Base-by-base conservation (phyloP, 345 rosid genomes). In the Clausena lansium region DNA sequence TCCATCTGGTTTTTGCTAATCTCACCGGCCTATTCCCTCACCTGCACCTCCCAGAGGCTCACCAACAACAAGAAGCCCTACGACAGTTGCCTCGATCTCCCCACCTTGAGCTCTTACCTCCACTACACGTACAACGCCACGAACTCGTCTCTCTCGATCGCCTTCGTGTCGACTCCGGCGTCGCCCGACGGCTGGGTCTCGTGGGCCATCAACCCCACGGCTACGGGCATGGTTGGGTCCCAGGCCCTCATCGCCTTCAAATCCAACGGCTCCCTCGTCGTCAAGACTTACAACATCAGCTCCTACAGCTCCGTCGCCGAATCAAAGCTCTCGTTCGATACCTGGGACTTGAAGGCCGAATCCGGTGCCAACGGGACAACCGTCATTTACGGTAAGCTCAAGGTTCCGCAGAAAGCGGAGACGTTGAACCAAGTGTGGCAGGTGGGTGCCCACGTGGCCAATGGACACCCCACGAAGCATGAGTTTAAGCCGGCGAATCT, bases 361-460 rank as follows among this genome's bases (percentile, higher is more conserved):
- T 61, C 83, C 4, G 83, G 33, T 25, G 47, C 36, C 17, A 75
- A 58, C 22, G 89, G 91, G 25, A 78, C 67, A 9, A 73, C 86
- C 71, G 83, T 74, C 32, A 82, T 95, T 19, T 88, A 39, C 71
- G 91, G 91, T 10, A 81, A 87, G 15, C 66, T 92, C 58, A 93
- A 91, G 79, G 89, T 95, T 33, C 91, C 89, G 66, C 81, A 69
- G 7, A 82, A 84, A 15, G 85, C 83, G 22, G 78, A 81, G 67
- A 84, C 72, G 65, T 72, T 93, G 77, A 91, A 92, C 77, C 97
- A 92, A 73, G 93, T 93, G 20, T 95, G 99, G 99, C 98, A 95
- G 79, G 89, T 91, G 32, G 96, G 98, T 8, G 79, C 88, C 19
- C 65, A 77, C 17, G 90, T 89, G 19, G 72, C 79, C 8, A 68